Evolutionary conservation across 805 yeast species (phyloP).

Genomic region (Cyberlindnera japonica): DNA sequence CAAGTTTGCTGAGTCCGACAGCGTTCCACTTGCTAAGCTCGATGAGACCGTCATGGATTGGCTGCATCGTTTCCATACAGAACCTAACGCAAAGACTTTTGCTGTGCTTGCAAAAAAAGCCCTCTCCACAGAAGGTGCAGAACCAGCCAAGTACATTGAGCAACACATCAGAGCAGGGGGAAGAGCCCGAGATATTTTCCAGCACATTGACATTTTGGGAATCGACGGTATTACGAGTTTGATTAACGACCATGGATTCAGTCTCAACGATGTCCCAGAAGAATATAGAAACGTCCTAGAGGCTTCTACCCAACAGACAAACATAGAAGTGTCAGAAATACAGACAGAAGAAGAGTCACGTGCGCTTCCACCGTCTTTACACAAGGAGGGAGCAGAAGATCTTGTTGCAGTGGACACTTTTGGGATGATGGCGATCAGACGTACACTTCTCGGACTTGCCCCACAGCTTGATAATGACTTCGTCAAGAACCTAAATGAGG

Average conservation of each 20-base stretch:
- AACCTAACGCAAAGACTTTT: conserved; percentile 52
- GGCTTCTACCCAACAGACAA: conserved; percentile 5
- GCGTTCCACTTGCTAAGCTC: conserved; percentile 38
- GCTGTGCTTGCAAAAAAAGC: conserved; percentile 48
- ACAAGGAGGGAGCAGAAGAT: conserved; percentile 44
- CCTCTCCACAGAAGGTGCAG: conserved; percentile 18
- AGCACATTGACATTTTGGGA: conserved; percentile 47
- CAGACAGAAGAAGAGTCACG: conserved; percentile 6
- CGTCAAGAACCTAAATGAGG: conserved; percentile 31
- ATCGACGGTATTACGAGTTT: conserved; percentile 38
- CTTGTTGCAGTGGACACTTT: conserved; percentile 69
- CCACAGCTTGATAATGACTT: conserved; percentile 28
- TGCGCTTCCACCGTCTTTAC: conserved; percentile 40
- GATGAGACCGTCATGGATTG: conserved; percentile 39
- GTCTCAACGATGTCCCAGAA: conserved; percentile 27
- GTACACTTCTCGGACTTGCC: conserved; percentile 56
- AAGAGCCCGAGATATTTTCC: conserved; percentile 16
- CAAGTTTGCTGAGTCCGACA: conserved; percentile 34
- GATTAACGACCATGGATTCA: conserved; percentile 19
- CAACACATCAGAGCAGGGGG: conserved; percentile 30
- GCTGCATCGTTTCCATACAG: conserved; percentile 28
- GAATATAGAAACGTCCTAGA: conserved; percentile 33
- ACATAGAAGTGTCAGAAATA: conserved; percentile 1
- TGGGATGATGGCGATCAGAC: conserved; percentile 76
- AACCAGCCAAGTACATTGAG: conserved; percentile 24